Base-by-base conservation (phyloP, 2,329 filamentous ascomycete species). In the Penicillium freii region DNA sequence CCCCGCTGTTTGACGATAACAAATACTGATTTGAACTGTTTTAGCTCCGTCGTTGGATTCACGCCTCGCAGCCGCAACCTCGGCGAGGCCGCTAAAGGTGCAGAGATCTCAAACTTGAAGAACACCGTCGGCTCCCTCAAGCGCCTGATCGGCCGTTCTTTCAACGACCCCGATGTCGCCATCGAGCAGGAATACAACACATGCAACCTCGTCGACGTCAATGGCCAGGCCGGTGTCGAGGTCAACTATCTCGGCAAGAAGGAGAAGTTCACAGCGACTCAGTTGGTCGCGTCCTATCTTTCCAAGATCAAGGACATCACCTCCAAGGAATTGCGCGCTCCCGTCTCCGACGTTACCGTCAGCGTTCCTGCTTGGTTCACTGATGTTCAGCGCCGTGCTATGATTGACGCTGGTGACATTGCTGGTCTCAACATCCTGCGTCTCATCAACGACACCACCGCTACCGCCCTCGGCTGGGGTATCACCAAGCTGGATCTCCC, bases 61-160 rank as follows among this genome's bases (percentile, higher is more conserved):
- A 91, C 92, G 59, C 89, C 91, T 75, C 96, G 96, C 81, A 87
- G 85, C 77, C 90, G 94, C 81, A 96, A 95, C 76, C 85, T 99
- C 65, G 94, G 94, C 66, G 94, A 99, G 82, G 79, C 90, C 57
- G 94, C 94, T 68, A 97, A 97, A 86, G 97, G 93, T 67, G 93
- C 97, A 81, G 94, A 99, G 81, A 95, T 96, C 75, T 96, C 93
- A 73, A 99, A 99, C 84, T 87, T 97, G 73, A 99, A 97, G 84
- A 99, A 99, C 85, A 99, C 94, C 67, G 90, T 99, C 80, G 83
- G 86, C 76, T 92, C 87, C 66, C 85, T 99, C 71, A 96, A 96
- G 82, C 91, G 94, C 72, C 87, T 99, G 69, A 89, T 89, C 72
- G 94, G 94, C 73, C 91, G 94, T 74, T 82, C 84, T 62, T 84